Percentiles rank a stretch among this genome's conserved stretches.
phyloP scores from a whole-genome alignment of 345 rosid species.

The Linum trigynum region DNA sequence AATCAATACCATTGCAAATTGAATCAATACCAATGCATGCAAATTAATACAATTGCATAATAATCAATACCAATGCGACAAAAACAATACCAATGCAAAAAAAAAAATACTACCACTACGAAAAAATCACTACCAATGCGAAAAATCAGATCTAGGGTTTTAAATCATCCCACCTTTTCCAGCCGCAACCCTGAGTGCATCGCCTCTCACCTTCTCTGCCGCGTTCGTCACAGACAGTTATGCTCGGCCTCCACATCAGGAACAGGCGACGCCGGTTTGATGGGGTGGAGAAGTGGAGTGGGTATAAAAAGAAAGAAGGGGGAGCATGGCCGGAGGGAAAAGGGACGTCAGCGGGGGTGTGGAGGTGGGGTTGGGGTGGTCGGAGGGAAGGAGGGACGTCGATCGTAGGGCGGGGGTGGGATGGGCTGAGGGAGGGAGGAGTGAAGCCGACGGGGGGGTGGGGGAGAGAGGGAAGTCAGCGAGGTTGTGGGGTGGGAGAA shows the following conservation, averaged over 20 bases:
- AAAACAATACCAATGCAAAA: no score
- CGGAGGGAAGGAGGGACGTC: no score
- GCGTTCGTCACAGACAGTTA: background rate
- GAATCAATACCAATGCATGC: no score
- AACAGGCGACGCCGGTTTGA: background rate
- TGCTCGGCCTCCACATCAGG: background rate
- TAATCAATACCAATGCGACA: no score
- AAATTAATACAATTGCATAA: no score
- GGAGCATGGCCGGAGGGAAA: background rate
- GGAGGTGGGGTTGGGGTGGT: background rate
- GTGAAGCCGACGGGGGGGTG: background rate
- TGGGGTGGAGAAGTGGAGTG: background rate
- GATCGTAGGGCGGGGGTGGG: background rate
- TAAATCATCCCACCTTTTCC: no score
- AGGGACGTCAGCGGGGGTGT: background rate
- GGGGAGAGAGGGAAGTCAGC: background rate
- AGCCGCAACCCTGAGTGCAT: no score
- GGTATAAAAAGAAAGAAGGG: background rate
- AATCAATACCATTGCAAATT: no score
- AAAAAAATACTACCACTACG: no score
- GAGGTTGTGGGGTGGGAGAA: background rate
- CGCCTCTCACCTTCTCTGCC: background rate
- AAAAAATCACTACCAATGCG: no score
- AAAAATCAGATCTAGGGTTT: no score
- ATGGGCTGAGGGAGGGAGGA: constrained; percentile 1